Conservation (phyloP, 768 basidiomycete species). For the Boletus sensibilis region DNA sequence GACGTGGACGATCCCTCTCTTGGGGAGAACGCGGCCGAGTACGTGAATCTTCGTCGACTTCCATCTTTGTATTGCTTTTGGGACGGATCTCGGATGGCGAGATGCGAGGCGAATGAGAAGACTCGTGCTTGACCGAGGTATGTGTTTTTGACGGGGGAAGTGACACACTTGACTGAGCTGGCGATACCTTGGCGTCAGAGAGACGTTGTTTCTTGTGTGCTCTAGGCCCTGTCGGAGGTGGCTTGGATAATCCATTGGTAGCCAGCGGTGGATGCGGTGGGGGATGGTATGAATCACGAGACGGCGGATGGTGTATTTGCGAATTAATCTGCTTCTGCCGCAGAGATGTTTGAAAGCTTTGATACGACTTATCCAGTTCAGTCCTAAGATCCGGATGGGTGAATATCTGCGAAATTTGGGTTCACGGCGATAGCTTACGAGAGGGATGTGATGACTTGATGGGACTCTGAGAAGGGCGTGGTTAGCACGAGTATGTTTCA, state of each 20-base stretch:
- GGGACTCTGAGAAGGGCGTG: conserved; percentile 57
- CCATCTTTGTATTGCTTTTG: conserved; percentile 45
- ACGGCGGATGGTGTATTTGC: conserved; percentile 35
- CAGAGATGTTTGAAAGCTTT: conserved; percentile 49
- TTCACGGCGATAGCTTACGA: conserved; percentile 52
- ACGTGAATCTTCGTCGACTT: conserved; percentile 54
- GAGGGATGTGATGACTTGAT: conserved; percentile 63
- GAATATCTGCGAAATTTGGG: conserved; percentile 9
- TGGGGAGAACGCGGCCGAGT: conserved; percentile 44
- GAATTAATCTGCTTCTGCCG: conserved; percentile 40
- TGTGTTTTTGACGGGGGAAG: conserved; percentile 30
- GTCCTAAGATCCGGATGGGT: conserved; percentile 42
- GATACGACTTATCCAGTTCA: conserved; percentile 77
- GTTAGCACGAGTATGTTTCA: conserved; percentile 7
- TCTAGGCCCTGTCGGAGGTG: conserved; percentile 75
- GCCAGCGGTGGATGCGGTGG: conserved; percentile 30
- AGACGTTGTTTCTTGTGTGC: conserved; percentile 79
- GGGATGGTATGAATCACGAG: conserved; percentile 45
- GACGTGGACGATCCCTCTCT: conserved; percentile 40
- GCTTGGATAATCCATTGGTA: conserved; percentile 43
- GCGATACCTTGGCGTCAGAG: conserved; percentile 48
- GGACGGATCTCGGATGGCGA: conserved; percentile 28
- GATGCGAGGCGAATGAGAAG: conserved; percentile 31
- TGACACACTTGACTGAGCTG: conserved; percentile 31
- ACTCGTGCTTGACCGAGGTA: conserved; percentile 23